A percentile compares a stretch with the other conserved stretches of the same genome.
These are phyloP conservation scores for Fusarium nurragi DNA, from an alignment of 2,329 filamentous ascomycete genomes.

Conservation along the genomic window DNA sequence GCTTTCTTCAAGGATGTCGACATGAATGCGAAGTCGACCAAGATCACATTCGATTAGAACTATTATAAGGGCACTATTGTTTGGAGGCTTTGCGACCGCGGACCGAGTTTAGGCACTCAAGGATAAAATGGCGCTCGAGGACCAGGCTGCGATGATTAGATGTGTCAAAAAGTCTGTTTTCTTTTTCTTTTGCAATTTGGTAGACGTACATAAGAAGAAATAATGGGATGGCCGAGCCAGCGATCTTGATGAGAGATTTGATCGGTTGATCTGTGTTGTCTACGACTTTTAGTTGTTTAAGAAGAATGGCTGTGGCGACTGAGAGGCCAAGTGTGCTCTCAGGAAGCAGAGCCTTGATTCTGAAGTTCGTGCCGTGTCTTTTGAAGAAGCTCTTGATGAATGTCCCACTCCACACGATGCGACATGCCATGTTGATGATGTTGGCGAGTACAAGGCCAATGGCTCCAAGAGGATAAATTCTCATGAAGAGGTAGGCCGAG, in stretches of 20 bases:
- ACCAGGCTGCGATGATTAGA: conserved; percentile 57
- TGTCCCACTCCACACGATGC: conserved; percentile 80
- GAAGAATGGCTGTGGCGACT: conserved; percentile 41
- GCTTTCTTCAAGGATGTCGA: conserved; percentile 94
- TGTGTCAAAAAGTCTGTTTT: conserved; percentile 25
- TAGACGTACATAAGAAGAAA: conserved; percentile 68
- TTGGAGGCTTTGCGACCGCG: conserved; percentile 47
- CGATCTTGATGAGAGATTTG: conserved; percentile 57
- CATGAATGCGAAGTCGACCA: conserved; percentile 83
- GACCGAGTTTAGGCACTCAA: conserved; percentile 60
- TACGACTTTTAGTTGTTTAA: conserved; percentile 42
- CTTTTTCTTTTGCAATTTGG: conserved; percentile 17
- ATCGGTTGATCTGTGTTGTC: conserved; percentile 44
- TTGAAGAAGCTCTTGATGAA: conserved; percentile 77
- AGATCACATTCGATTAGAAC: conserved; percentile 84
- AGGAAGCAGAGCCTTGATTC: conserved; percentile 44
- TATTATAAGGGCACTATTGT: conserved; percentile 36
- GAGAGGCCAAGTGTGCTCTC: conserved; percentile 42
- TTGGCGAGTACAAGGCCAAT: conserved; percentile 87
- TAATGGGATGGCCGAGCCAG: conserved; percentile 61
- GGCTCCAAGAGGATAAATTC: conserved; percentile 75
- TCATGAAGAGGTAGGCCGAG: conserved; percentile 79
- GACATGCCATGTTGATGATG: conserved; percentile 85
- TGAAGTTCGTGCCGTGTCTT: conserved; percentile 51
- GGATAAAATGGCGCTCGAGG: conserved; percentile 64